phyloP scores from a whole-genome alignment of 2,329 filamentous ascomycete genomes.

The Massarina eburnea region DNA sequence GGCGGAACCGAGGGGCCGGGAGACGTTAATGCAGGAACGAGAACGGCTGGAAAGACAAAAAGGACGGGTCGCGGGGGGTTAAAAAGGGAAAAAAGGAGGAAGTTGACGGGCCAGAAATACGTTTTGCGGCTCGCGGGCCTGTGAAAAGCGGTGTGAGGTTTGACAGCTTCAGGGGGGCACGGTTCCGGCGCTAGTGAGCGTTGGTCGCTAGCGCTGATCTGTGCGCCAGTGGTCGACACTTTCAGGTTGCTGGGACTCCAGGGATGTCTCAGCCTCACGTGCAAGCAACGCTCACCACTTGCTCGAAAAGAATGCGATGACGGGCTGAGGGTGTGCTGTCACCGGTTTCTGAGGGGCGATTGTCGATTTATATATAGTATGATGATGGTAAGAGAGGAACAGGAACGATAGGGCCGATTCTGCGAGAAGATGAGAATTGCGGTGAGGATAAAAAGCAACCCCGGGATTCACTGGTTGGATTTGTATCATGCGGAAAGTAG shows the following conservation, averaged over 20 bases:
- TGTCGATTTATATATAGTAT: not conserved
- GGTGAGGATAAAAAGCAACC: constrained; percentile 7
- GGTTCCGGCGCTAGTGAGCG: constrained; percentile 29
- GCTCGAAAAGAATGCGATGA: not conserved
- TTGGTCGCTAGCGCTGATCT: constrained; percentile 34
- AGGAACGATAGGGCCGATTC: not conserved
- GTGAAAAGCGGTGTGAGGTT: constrained; percentile 43
- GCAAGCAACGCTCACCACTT: constrained; percentile 3
- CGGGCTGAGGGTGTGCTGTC: not conserved
- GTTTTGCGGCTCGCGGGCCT: constrained; percentile 20
- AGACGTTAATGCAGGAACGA: constrained; percentile 14
- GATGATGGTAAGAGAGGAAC: not conserved
- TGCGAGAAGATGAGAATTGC: not conserved
- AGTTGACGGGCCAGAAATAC: constrained; percentile 21
- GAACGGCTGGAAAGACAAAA: constrained; percentile 17
- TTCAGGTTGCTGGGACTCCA: too few species aligned
- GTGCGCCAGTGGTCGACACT: constrained; percentile 21
- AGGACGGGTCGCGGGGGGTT: constrained; percentile 16
- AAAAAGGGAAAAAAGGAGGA: constrained; percentile 15
- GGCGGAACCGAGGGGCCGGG: constrained; percentile 8
- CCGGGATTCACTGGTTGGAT: not conserved
- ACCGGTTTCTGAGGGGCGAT: not conserved
- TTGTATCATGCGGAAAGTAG: not conserved
- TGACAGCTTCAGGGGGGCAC: constrained; percentile 32
- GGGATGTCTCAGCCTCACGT: constrained; percentile 31